Evolutionary conservation across 306 rosid genomes (phyloP), one percentile per base, ranked within the genome.

Genomic region (Abrus pulchellus): DNA sequence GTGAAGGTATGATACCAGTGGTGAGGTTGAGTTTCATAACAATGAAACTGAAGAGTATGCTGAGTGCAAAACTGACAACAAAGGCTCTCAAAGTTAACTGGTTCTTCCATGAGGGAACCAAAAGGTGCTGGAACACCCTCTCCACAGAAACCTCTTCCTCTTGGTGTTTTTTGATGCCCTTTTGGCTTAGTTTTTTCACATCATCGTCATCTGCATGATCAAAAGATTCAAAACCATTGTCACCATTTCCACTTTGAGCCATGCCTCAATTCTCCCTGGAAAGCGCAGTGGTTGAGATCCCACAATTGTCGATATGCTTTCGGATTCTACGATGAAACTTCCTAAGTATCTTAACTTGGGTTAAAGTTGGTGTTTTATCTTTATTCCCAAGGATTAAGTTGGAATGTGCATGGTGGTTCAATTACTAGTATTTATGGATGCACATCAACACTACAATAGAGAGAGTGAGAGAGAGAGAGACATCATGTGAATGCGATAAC

Each of bases 21-120:
- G 89, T 88, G 83, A 88, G 89, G 57, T 86, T 88, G 63, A 86
- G 86, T 56, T 88, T 88, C 91, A 88, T 88, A 57, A 88, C 91
- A 50, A 88, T 88, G 84, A 88, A 86, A 56, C 80, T 59, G 70
- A 88, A 86, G 1, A 88, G 49, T 33, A 88, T 28, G 66, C 91
- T 86, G 3, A 88, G 75, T 9, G 14, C 71, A 75, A 88, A 71
- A 62, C 91, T 86, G 38, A 86, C 91, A 47, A 53, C 89, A 72
- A 88, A 83, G 67, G 91, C 91, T 55, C 91, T 88, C 36, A 78
- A 0, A 4, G 91, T 83, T 36, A 88, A 54, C 53, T 88, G 91
- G 34, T 65, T 86, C 79, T 59, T 75, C 91, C 91, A 88, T 79
- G 91, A 81, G 12, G 91, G 91, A 2, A 83, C 89, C 9, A 83